Evolutionary conservation across 331 rosid genomes (phyloP).

Genomic region (Quercus phellos): DNA sequence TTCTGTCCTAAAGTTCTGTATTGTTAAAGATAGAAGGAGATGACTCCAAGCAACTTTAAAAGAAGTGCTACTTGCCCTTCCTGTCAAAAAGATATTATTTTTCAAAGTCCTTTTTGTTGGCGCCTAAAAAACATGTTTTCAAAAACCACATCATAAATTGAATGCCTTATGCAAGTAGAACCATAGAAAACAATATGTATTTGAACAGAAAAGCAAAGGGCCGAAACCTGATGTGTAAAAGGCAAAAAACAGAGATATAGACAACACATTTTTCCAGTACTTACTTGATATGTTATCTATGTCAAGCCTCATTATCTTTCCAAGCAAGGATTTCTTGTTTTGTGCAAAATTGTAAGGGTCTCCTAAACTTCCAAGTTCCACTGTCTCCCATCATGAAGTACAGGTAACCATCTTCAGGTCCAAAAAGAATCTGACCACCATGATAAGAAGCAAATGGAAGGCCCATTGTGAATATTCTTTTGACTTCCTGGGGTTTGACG

Average conservation of each 20-base stretch:
- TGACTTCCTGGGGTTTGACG: conserved; percentile 23
- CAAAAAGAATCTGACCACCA: conserved; percentile 37
- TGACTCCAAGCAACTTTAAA: too few species aligned
- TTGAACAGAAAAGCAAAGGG: not conserved
- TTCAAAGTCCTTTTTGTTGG: not conserved
- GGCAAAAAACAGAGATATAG: not conserved
- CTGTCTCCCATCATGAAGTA: conserved; percentile 45
- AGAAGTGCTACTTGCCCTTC: not conserved
- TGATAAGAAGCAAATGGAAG: conserved; percentile 36
- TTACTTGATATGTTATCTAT: conserved; percentile 30
- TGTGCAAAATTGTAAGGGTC: conserved; percentile 40
- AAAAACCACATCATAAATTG: not conserved
- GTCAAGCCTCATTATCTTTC: conserved; percentile 38
- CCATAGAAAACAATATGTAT: not conserved
- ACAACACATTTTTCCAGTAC: not conserved
- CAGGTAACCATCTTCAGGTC: conserved; percentile 32
- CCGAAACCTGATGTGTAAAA: not conserved
- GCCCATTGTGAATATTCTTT: conserved; percentile 41
- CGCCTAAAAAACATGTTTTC: not conserved
- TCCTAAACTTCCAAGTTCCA: conserved; percentile 27
- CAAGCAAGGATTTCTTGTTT: conserved; percentile 38
- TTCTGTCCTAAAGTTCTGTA: not conserved
- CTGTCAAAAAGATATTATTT: not conserved
- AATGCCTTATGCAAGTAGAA: not conserved
- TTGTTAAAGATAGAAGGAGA: not conserved